Evolutionary conservation across 352 stramenopile genomes (phyloP), one percentile per base, ranked within the genome.

Genomic region (Globisporangium middletonii): DNA sequence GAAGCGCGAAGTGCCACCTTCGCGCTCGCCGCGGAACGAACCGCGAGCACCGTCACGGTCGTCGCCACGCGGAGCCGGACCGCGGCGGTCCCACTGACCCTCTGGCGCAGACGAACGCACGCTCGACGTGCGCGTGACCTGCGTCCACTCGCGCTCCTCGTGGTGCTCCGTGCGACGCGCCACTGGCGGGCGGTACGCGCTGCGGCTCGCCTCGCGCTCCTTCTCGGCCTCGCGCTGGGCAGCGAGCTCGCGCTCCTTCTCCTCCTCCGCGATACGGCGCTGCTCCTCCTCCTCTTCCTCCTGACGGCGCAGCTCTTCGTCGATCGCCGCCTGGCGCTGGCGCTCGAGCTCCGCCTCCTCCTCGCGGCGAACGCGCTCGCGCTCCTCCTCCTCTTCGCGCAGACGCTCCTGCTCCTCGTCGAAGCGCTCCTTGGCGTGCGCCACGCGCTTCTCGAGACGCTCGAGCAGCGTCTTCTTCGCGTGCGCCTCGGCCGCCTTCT

Each of bases 391-490:
- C 27, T 77, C 69, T 43, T 84, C 77, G 42, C 73, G 77, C 44
- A 89, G 64, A 42, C 62, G 59, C 33, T 64, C 71, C 64, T 94
- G 71, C 62, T 92, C 77, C 6, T 91, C 80, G 45, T 93, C 81
- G 46, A 79, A 87, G 48, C 78, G 78, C 49, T 78, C 65, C 56
- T 83, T 84, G 7, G 83, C 83, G 61, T 83, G 68, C 13, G 67
- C 68, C 33, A 95, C 75, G 53, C 81, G 83, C 33, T 73, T 56
- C 28, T 84, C 77, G 23, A 93, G 58, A 55, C 69, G 71, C 54
- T 91, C 78, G 47, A 92, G 58, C 68, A 78, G 73, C 11, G 71
- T 63, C 60, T 94, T 90, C 60, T 97, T 88, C 66, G 97, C 97
- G 50, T 89, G 90, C 55, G 83, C 79, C 47, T 88, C 80, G 4